A percentile compares a stretch with the other conserved stretches of the same genome.
Evolutionary conservation across 768 basidiomycete species (phyloP).

Genomic region (Pleurotus salmoneostramineus): DNA sequence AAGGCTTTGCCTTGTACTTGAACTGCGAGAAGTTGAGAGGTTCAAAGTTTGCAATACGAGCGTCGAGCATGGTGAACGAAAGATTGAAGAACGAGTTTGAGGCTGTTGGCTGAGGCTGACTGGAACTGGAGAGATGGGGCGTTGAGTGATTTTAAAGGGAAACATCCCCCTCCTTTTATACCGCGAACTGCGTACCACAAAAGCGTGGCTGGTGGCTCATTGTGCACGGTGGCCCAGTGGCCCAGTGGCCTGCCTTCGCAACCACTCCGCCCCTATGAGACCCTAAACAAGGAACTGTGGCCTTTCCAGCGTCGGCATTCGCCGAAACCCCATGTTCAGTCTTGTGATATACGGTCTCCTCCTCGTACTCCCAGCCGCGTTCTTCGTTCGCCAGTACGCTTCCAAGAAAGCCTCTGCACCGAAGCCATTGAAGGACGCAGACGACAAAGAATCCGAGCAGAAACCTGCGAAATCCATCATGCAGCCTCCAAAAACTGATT

Average conservation of each 20-base stretch:
- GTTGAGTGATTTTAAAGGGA: too few species aligned
- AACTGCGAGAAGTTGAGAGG: constrained; percentile 6
- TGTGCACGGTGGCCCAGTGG: background rate
- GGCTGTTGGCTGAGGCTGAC: too few species aligned
- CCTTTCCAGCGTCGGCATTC: background rate
- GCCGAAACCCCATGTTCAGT: constrained; percentile 2
- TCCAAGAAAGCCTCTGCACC: constrained; percentile 3
- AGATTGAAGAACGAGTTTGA: background rate
- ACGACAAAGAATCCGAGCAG: constrained; percentile 13
- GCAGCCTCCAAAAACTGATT: constrained; percentile 59
- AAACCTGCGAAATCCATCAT: constrained; percentile 57
- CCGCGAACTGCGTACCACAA: background rate
- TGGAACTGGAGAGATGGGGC: too few species aligned
- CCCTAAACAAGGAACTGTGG: background rate
- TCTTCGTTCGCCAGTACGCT: constrained; percentile 3
- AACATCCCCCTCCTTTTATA: background rate
- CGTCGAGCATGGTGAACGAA: background rate
- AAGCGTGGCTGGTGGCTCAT: background rate
- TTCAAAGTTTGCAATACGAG: background rate
- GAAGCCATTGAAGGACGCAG: background rate
- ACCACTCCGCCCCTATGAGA: background rate
- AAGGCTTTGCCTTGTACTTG: background rate
- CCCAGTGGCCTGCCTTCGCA: background rate
- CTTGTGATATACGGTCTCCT: constrained; percentile 6
- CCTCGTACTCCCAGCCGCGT: constrained; percentile 1